Conservation (phyloP, 768 basidiomycete species). For the Phallus indusiatus region DNA sequence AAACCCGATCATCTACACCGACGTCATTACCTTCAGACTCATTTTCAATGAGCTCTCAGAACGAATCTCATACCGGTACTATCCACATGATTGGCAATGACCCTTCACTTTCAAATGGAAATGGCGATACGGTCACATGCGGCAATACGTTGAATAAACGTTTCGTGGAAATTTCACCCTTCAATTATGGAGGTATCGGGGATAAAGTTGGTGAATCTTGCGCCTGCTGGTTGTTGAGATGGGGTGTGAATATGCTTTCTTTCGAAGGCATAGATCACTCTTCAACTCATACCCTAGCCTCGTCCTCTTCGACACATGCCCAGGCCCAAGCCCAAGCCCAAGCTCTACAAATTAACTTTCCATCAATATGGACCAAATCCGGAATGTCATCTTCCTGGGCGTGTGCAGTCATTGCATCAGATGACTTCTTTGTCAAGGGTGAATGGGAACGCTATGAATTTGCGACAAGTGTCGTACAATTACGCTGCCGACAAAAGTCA, state of each 20-base stretch:
- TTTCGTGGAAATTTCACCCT: conserved; percentile 27
- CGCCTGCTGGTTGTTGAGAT: conserved; percentile 78
- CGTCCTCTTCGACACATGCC: conserved; percentile 1
- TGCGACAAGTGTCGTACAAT: conserved; percentile 65
- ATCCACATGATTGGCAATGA: background rate
- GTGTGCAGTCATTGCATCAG: conserved; percentile 61
- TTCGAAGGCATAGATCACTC: conserved; percentile 38
- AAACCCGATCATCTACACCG: background rate
- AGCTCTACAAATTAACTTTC: conserved; percentile 24
- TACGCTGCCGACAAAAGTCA: conserved; percentile 49
- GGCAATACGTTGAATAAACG: background rate
- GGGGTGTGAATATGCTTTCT: conserved; percentile 72
- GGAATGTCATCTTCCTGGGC: conserved; percentile 71
- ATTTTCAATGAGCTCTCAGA: background rate
- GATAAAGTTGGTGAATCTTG: conserved; percentile 90
- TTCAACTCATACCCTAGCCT: conserved; percentile 11
- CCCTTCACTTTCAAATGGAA: background rate
- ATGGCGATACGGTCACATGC: conserved; percentile 8
- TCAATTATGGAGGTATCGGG: conserved; percentile 79
- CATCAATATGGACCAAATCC: conserved; percentile 63
- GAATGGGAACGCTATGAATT: conserved; percentile 77
- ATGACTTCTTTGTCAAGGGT: conserved; percentile 68
- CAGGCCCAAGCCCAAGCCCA: too few relatives aligned
- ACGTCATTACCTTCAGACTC: background rate
- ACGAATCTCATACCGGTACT: background rate